Conservation (phyloP, 2,329 filamentous ascomycete species). For the Apiospora hydei region DNA sequence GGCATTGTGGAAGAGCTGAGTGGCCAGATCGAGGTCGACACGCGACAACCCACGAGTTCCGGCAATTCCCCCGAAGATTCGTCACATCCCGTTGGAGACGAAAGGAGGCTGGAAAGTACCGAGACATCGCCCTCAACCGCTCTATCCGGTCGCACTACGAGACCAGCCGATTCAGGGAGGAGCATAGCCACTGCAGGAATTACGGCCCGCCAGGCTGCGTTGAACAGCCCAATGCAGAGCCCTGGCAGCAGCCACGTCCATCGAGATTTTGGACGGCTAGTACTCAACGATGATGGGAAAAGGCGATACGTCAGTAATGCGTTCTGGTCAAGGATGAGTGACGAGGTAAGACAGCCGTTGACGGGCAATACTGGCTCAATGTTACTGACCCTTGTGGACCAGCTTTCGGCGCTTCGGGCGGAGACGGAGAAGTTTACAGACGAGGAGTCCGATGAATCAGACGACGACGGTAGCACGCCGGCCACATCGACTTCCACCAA, state of each 20-base stretch:
- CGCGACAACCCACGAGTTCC: constrained; percentile 44
- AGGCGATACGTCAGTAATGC: constrained; percentile 78
- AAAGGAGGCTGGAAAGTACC: constrained; percentile 24
- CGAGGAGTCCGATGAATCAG: constrained; percentile 65
- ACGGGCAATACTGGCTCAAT: not conserved
- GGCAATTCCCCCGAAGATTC: constrained; percentile 49
- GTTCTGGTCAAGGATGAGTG: constrained; percentile 79
- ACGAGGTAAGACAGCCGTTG: constrained; percentile 62
- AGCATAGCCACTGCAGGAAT: not conserved
- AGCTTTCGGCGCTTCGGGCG: constrained; percentile 55
- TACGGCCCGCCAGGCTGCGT: not conserved
- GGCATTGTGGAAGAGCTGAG: constrained; percentile 77
- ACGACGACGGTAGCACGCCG: constrained; percentile 63
- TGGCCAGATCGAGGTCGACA: constrained; percentile 67
- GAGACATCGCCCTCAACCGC: constrained; percentile 29
- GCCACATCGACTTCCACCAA: constrained; percentile 46
- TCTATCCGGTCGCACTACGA: not conserved
- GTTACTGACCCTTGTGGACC: constrained; percentile 31
- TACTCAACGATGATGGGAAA: constrained; percentile 72
- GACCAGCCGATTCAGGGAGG: not conserved
- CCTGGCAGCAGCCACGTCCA: constrained; percentile 43
- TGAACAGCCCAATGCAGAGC: constrained; percentile 38
- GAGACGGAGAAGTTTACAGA: constrained; percentile 58
- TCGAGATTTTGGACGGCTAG: constrained; percentile 70
- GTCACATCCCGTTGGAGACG: constrained; percentile 32